Conservation (phyloP, 2,329 filamentous ascomycete species). For the Exophiala oligosperma region DNA sequence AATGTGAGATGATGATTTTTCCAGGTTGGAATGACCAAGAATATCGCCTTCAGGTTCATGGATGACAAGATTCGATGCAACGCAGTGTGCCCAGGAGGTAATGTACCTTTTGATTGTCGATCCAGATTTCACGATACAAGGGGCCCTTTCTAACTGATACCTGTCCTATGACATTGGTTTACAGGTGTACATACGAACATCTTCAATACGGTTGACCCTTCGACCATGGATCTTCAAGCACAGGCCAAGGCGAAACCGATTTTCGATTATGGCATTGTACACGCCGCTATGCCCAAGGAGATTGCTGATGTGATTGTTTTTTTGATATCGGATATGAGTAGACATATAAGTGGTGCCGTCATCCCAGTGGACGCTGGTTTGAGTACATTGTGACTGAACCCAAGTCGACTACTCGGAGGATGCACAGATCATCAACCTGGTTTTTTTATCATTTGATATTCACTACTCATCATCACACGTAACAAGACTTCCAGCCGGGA, state of each 20-base stretch:
- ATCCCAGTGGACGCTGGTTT: background rate
- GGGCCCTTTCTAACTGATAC: too few relatives aligned
- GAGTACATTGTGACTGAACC: background rate
- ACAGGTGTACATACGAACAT: background rate
- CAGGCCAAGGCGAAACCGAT: background rate
- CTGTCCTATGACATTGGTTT: background rate
- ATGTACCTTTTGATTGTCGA: background rate
- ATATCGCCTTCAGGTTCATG: background rate
- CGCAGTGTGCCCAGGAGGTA: constrained; percentile 1
- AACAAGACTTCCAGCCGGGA: too few relatives aligned
- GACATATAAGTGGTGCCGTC: background rate
- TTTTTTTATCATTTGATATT: too few relatives aligned
- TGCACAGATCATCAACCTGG: too few relatives aligned
- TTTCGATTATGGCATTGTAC: background rate
- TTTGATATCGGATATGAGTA: background rate
- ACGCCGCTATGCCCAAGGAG: background rate
- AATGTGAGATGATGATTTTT: background rate
- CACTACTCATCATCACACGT: too few relatives aligned
- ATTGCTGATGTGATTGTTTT: background rate
- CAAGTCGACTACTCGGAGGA: too few relatives aligned
- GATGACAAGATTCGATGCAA: constrained; percentile 3
- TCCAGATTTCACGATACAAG: too few relatives aligned
- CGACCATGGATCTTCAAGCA: background rate
- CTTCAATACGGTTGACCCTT: background rate
- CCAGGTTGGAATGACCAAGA: background rate